phyloP scores from a whole-genome alignment of 345 rosid genomes.

The Excoecaria cochinchinensis region DNA sequence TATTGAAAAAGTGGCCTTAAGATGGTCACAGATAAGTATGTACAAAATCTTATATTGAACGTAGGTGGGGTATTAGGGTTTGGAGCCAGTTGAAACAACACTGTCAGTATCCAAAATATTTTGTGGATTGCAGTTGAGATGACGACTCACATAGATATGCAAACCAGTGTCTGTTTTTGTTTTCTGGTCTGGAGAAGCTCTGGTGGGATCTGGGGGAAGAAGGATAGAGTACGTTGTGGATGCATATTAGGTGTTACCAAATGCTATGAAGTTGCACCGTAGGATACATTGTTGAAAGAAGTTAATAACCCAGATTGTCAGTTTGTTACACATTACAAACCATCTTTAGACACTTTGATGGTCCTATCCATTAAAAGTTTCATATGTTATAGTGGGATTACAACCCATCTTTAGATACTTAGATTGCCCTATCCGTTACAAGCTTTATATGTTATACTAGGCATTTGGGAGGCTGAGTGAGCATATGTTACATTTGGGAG shows the following conservation, averaged over 20 bases:
- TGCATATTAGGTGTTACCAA: background rate
- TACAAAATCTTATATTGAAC: constrained; percentile 4
- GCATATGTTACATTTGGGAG: background rate
- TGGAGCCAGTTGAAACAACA: constrained; percentile 13
- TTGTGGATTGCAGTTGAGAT: background rate
- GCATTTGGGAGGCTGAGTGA: background rate
- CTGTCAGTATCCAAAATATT: background rate
- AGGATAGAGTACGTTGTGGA: background rate
- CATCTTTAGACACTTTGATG: too few relatives aligned
- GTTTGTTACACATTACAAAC: too few relatives aligned
- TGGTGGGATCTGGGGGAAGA: constrained; percentile 10
- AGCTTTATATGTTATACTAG: background rate
- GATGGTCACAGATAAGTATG: constrained; percentile 15
- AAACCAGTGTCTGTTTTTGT: background rate
- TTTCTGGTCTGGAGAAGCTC: constrained; percentile 1
- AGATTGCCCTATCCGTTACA: background rate
- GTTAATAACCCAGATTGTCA: too few relatives aligned
- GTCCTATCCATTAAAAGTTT: background rate
- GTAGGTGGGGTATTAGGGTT: background rate
- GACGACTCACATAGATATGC: background rate
- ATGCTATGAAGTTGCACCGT: background rate
- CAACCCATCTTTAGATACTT: background rate
- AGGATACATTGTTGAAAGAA: too few relatives aligned
- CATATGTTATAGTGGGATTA: too few relatives aligned
- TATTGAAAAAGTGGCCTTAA: constrained; percentile 15